Percentiles rank a stretch among this genome's conserved stretches.
Conservation (phyloP, 306 rosid genomes). For the Castanospermum australe region DNA sequence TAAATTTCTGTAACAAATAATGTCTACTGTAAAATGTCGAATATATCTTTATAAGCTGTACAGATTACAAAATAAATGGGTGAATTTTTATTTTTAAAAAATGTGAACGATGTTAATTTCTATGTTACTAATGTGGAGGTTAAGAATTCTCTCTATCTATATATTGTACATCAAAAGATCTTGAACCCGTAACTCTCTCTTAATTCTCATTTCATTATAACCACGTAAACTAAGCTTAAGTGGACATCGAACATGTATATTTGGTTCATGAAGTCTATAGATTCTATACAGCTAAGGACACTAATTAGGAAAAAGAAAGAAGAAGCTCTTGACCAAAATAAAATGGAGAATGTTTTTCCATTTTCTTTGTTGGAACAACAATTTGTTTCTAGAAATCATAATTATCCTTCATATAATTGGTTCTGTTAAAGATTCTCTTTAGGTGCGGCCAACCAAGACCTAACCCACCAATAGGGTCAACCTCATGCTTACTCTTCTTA, state of each 20-base stretch:
- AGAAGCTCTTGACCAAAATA: not conserved
- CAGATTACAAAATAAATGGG: too few relatives aligned
- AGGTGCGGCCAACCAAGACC: slow-evolving; percentile 56
- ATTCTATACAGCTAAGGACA: not conserved
- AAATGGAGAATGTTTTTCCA: not conserved
- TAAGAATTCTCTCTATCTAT: too few relatives aligned
- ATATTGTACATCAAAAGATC: not conserved
- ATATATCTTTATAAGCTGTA: too few relatives aligned
- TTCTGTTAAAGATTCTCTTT: slow-evolving; percentile 14
- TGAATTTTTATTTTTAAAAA: too few relatives aligned
- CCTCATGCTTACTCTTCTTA: slow-evolving; percentile 38
- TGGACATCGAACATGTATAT: too few relatives aligned
- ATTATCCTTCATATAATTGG: slow-evolving; percentile 7
- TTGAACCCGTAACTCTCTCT: not conserved
- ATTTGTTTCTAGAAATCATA: slow-evolving; percentile 1
- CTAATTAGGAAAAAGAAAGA: not conserved
- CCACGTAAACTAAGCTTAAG: not conserved
- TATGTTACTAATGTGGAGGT: too few relatives aligned
- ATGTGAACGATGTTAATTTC: too few relatives aligned
- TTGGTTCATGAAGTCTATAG: not conserved
- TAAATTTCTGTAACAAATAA: too few relatives aligned
- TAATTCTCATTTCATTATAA: not conserved
- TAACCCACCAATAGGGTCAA: slow-evolving; percentile 49
- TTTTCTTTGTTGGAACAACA: slow-evolving; percentile 4
- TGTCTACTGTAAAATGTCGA: too few relatives aligned